A percentile compares a stretch with the other conserved stretches of the same genome.
Conservation (phyloP, 306 rosid genomes). For the Cucurbita maxima region DNA sequence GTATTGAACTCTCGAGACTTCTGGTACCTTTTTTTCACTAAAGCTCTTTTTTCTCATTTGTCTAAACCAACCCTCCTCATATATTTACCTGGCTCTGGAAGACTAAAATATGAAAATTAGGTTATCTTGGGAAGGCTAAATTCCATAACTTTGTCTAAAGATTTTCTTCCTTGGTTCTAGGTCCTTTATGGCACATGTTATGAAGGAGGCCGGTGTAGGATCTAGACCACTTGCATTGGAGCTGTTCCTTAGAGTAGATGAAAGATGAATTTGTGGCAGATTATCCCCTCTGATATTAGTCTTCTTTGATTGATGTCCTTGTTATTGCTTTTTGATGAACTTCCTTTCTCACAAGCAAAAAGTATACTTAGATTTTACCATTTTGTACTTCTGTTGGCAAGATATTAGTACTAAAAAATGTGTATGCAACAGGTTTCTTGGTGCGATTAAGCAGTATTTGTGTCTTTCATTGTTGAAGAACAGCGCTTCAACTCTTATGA, state of each 20-base stretch:
- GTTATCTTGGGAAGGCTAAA: neutral
- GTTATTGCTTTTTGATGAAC: neutral
- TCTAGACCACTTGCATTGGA: neutral
- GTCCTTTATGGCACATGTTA: neutral
- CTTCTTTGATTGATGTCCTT: neutral
- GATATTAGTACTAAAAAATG: slow-evolving; percentile 3
- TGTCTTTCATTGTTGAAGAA: slow-evolving; percentile 95
- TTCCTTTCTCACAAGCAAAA: neutral
- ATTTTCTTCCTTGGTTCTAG: neutral
- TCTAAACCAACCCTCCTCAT: neutral
- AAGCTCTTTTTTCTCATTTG: neutral
- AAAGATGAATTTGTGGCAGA: neutral
- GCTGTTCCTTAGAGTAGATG: neutral
- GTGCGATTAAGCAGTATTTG: slow-evolving; percentile 97
- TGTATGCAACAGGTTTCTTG: slow-evolving; percentile 74
- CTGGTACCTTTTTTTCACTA: neutral
- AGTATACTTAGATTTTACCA: neutral
- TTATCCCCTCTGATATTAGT: neutral
- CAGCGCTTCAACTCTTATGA: slow-evolving; percentile 94
- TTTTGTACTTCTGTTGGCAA: neutral
- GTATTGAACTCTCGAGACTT: neutral
- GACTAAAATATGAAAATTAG: neutral
- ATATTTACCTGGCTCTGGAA: neutral
- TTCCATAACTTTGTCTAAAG: neutral
- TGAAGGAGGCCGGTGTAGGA: neutral